These are phyloP conservation scores for Hydnomerulius pinastri DNA, from an alignment of 768 basidiomycete species.

Conservation along the genomic window DNA sequence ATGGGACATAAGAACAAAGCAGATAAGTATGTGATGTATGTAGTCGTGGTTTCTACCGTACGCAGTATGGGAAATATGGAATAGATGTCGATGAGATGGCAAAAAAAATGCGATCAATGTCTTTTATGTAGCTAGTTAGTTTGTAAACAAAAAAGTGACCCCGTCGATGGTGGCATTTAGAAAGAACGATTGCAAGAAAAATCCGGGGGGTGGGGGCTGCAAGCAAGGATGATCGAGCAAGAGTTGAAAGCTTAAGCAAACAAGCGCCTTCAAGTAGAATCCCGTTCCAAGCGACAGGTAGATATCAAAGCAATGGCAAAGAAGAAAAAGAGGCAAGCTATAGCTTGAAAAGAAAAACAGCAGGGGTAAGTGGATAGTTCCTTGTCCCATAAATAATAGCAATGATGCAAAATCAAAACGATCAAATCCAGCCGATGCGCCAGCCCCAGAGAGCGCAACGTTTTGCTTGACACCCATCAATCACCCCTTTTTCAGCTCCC, in stretches of 20 bases:
- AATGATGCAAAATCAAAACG: no score
- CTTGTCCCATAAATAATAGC: slow-evolving; percentile 1
- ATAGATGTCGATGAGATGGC: no score
- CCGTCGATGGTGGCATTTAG: no score
- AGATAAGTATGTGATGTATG: neutral
- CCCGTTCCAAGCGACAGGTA: no score
- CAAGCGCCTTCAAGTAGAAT: no score
- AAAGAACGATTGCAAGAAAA: no score
- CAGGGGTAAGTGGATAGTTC: no score
- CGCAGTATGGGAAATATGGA: neutral
- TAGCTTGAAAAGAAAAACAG: no score
- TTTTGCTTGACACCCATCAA: neutral
- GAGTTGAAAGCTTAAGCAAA: no score
- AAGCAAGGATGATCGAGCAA: neutral
- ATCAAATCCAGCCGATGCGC: neutral
- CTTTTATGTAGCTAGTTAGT: neutral
- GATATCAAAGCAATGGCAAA: no score
- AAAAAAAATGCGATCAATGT: neutral
- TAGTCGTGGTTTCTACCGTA: neutral
- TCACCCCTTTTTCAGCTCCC: neutral
- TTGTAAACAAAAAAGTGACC: neutral
- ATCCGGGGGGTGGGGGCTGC: neutral
- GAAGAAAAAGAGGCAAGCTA: no score
- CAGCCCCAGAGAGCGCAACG: neutral
- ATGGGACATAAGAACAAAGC: neutral